A percentile compares a stretch with the other conserved stretches of the same genome.
Conservation (phyloP, 345 rosid species). For the Corymbia maculata region DNA sequence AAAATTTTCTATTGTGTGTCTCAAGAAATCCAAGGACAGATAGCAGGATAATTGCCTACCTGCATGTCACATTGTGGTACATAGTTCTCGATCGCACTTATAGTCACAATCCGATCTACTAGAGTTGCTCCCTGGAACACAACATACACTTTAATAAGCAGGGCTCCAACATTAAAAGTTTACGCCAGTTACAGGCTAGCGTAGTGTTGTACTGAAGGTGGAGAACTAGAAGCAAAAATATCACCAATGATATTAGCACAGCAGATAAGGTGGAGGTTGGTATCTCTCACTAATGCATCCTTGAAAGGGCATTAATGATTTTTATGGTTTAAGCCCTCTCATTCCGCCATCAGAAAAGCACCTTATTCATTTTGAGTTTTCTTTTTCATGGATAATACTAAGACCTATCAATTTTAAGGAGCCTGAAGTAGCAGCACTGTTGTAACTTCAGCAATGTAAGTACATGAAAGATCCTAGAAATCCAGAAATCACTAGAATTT, state of each 20-base stretch:
- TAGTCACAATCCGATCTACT: constrained; percentile 69
- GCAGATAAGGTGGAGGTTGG: background rate
- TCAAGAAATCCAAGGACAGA: background rate
- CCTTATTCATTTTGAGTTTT: background rate
- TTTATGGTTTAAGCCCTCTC: background rate
- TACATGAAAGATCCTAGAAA: background rate
- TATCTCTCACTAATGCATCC: background rate
- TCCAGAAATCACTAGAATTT: background rate
- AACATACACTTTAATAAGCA: background rate
- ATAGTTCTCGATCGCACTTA: constrained; percentile 60
- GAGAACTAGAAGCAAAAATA: background rate
- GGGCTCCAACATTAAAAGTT: background rate
- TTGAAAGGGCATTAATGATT: background rate
- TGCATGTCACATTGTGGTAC: constrained; percentile 32
- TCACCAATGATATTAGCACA: background rate
- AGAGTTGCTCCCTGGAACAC: constrained; percentile 81
- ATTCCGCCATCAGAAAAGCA: background rate
- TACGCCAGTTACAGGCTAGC: background rate
- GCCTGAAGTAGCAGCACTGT: background rate
- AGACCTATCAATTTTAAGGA: background rate
- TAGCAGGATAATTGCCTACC: constrained; percentile 16
- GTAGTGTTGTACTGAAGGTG: background rate
- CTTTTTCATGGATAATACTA: background rate
- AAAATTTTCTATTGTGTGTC: background rate
- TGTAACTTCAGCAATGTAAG: background rate